These are phyloP conservation scores for Telfairia occidentalis DNA, from an alignment of 331 rosid genomes.

Conservation along the genomic window DNA sequence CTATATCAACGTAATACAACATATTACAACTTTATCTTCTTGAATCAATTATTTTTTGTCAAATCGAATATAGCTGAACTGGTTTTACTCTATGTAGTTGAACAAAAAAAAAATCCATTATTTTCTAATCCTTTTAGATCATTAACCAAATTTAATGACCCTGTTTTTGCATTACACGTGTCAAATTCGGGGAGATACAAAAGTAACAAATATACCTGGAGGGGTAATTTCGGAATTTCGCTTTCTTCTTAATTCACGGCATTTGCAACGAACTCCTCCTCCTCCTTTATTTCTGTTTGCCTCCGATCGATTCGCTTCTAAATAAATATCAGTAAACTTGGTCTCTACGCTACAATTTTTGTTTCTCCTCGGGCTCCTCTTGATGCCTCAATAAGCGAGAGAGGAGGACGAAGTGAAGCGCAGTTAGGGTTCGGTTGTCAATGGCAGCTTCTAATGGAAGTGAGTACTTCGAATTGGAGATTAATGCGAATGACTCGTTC, in stretches of 20 bases:
- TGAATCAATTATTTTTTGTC: no score
- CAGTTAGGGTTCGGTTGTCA: no score
- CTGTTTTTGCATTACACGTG: no score
- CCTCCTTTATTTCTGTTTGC: background rate
- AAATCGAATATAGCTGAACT: no score
- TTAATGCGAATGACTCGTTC: conserved; percentile 18
- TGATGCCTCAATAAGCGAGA: background rate
- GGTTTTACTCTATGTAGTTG: no score
- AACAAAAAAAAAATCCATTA: no score
- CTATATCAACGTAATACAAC: no score
- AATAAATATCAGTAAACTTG: background rate
- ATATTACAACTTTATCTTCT: no score
- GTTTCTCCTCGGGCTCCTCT: background rate
- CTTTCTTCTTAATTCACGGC: background rate
- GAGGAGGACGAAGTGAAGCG: background rate
- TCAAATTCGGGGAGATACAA: background rate
- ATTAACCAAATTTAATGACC: no score
- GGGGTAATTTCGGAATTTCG: background rate
- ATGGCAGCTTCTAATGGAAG: conserved; percentile 88
- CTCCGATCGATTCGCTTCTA: background rate
- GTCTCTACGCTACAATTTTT: background rate
- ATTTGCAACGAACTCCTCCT: background rate
- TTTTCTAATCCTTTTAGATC: no score
- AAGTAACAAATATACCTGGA: background rate
- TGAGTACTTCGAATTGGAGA: conserved; percentile 50